Evolutionary conservation across 2,329 filamentous ascomycete species (phyloP).

Genomic region (Huntiella savannae): DNA sequence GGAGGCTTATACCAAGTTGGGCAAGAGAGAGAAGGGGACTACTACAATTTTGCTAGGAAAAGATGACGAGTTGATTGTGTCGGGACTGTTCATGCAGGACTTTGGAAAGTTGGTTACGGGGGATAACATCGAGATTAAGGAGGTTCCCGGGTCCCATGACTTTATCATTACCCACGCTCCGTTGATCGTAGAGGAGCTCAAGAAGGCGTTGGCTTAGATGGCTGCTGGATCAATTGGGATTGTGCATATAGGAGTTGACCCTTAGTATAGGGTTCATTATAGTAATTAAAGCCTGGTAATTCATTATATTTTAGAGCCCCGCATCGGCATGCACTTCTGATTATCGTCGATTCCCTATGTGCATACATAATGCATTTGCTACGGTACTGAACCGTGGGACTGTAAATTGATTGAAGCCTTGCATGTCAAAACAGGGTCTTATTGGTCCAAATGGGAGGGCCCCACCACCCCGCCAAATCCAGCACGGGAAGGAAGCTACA

Average conservation of each 20-base stretch:
- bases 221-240: not conserved
- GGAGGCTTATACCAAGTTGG: slow-evolving; percentile 29
- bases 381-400: too few species aligned
- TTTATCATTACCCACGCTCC: slow-evolving; percentile 24
- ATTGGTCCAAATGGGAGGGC: too few species aligned
- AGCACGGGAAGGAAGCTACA: too few species aligned
- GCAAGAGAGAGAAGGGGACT: slow-evolving; percentile 22
- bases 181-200: slow-evolving; percentile 6
- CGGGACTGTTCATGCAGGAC: slow-evolving; percentile 28
- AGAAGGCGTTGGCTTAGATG: slow-evolving; percentile 1
- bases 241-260: not conserved
- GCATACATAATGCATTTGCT: too few species aligned
- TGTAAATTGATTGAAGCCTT: too few species aligned
- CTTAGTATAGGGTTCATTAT: too few species aligned
- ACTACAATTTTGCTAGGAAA: slow-evolving; percentile 33
- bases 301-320: too few species aligned
- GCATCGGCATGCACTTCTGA: too few species aligned
- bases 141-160: slow-evolving; percentile 37
- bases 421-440: too few species aligned
- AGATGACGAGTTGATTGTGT: slow-evolving; percentile 32
- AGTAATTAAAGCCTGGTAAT: too few species aligned
- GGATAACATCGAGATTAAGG: slow-evolving; percentile 27
- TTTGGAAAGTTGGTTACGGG: slow-evolving; percentile 33
- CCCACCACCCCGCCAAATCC: too few species aligned
- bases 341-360: too few species aligned